phyloP scores from a whole-genome alignment of 2,329 filamentous ascomycete genomes.

The Colletotrichum musae region DNA sequence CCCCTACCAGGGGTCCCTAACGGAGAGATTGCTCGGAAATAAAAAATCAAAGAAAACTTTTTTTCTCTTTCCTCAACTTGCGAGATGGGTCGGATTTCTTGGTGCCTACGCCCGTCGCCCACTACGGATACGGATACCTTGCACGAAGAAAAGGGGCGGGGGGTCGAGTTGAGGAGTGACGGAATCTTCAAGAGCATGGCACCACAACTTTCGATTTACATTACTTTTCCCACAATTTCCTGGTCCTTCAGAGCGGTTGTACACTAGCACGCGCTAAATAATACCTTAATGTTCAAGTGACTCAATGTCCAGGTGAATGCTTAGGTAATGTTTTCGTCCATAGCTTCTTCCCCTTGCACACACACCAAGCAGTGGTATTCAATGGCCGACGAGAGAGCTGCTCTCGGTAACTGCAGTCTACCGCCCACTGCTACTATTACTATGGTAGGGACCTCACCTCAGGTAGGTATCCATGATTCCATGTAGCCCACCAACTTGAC shows the following conservation, averaged over 20 bases:
- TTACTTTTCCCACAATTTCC: constrained; percentile 20
- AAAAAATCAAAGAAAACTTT: not conserved
- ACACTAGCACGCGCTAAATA: too few species aligned
- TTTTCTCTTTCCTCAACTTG: not conserved
- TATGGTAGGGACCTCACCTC: too few species aligned
- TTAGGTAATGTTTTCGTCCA: too few species aligned
- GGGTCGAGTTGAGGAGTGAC: constrained; percentile 10
- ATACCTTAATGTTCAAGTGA: too few species aligned
- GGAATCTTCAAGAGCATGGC: constrained; percentile 8
- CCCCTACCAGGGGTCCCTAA: constrained; percentile 7
- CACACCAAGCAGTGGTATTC: constrained; percentile 28
- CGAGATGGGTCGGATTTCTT: not conserved
- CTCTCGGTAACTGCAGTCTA: not conserved
- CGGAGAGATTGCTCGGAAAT: not conserved
- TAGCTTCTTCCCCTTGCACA: too few species aligned
- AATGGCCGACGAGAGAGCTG: constrained; percentile 26
- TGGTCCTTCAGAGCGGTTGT: too few species aligned
- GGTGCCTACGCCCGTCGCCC: too few species aligned
- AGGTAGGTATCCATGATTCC: too few species aligned
- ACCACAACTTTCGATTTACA: not conserved
- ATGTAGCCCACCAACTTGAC: not conserved
- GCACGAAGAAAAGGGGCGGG: not conserved
- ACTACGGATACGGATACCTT: too few species aligned
- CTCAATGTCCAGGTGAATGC: too few species aligned
- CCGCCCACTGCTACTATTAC: too few species aligned